Percentiles rank a stretch among this genome's conserved stretches.
Conservation (phyloP, 192 early-diverging fungal genomes). For the Coemansia sp. region DNA sequence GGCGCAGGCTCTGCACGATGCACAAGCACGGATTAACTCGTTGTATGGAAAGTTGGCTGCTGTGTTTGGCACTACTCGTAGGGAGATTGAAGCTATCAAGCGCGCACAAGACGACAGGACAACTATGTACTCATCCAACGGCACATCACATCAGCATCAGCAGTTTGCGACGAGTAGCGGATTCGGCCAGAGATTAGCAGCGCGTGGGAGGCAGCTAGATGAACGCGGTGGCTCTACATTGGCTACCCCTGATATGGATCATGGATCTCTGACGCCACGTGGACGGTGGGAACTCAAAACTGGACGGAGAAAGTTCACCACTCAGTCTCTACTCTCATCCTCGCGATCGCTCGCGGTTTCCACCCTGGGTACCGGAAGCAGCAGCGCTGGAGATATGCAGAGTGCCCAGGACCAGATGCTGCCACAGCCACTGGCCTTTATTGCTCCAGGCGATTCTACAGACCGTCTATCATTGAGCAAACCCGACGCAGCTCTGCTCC, state of each 20-base stretch:
- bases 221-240: not conserved
- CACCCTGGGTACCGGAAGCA: not conserved
- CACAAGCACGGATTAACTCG: conserved; percentile 23
- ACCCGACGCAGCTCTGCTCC: conserved; percentile 20
- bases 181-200: conserved; percentile 25
- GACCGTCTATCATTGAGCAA: not conserved
- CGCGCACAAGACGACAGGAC: conserved; percentile 17
- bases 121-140: not conserved
- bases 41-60: conserved; percentile 22
- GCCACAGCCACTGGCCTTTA: not conserved
- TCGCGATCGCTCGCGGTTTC: not conserved
- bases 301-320: conserved; percentile 44
- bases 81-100: conserved; percentile 27
- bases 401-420: not conserved
- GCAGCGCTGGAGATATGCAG: not conserved
- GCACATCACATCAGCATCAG: not conserved
- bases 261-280: conserved; percentile 43
- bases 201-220: conserved; percentile 12
- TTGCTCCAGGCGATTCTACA: not conserved
- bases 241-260: conserved; percentile 40
- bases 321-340: conserved; percentile 37
- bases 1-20: conserved; percentile 23
- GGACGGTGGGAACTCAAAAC: conserved; percentile 52
- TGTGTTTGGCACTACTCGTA: conserved; percentile 24
- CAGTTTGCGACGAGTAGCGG: conserved; percentile 12